Base-by-base conservation (phyloP, 257 asterid species). In the Lavandula angustifolia region DNA sequence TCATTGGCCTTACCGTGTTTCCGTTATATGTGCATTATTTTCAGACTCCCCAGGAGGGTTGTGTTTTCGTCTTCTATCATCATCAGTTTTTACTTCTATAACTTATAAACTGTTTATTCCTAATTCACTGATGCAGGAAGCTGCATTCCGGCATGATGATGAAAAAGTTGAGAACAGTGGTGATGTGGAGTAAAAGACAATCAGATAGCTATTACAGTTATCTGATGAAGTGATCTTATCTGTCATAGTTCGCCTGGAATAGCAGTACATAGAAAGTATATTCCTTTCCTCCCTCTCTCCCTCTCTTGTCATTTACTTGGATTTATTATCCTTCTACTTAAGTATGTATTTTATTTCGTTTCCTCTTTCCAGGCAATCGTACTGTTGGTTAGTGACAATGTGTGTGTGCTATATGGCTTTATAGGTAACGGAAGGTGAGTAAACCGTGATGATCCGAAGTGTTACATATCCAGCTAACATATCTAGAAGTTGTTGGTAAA, bases 111-210 rank as follows among this genome's bases (percentile, higher is more conserved):
- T 48, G 35, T 48, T 56, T 4, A 62, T 56, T 51, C 34, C 51
- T 70, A 34, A 37, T 49, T 66, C 37, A 64, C 61, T 37, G 54
- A 12, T 77, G 75, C 81, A 81, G 88, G 82, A 75, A 68, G 57
- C 68, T 58, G 73, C 29, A 54, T 35, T 76, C 51, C 69, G 7
- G 54, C 67, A 66, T 53, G 47, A 41, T 16, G 75, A 33, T 40
- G 68, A 57, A 27, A 79, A 66, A 14, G 64, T 47, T 32, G 76
- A 74, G 62, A 70, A 73, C 56, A 78, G 56, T 66, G 75, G 67
- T 22, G 55, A 52, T 33, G 68, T 70, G 53, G 74, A 52, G 38
- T 38, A 62, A 11, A 80, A 76, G 75, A 52, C 14, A 14, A 75
- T 68, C 27, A 75, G 72, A 59, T 65, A 73, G 54, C 61, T 31